Evolutionary conservation across 768 basidiomycete genomes (phyloP).

Genomic region (Tricholoma sp.): DNA sequence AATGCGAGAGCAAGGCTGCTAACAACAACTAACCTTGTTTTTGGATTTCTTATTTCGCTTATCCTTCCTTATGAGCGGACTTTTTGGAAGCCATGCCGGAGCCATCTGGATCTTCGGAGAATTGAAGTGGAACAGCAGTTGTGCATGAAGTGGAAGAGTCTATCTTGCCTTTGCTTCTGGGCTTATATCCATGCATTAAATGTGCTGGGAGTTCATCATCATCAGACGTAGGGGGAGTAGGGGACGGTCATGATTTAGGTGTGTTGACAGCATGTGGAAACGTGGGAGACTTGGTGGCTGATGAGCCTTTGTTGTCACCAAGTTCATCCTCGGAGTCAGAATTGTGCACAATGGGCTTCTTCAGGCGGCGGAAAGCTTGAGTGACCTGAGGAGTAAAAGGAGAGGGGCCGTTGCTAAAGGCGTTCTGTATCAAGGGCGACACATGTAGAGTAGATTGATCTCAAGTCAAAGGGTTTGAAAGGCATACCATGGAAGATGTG

Average conservation of each 20-base stretch:
- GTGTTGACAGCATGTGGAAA: conserved; percentile 20
- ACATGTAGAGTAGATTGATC: conserved; percentile 17
- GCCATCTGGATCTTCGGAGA: conserved; percentile 27
- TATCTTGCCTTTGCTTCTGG: too few species aligned
- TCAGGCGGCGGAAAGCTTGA: conserved; percentile 8
- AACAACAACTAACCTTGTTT: too few species aligned
- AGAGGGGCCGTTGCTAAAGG: conserved; percentile 9
- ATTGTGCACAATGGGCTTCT: conserved; percentile 13
- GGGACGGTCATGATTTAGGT: too few species aligned
- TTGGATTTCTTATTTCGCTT: conserved; percentile 19
- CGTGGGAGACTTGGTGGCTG: conserved; percentile 31
- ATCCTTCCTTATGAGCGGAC: conserved; percentile 6
- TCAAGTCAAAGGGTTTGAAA: conserved; percentile 1
- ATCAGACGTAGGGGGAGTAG: too few species aligned
- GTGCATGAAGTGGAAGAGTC: conserved; percentile 16
- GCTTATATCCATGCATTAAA: too few species aligned
- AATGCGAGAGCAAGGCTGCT: too few species aligned
- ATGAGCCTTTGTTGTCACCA: conserved; percentile 7
- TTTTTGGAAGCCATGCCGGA: conserved; percentile 11
- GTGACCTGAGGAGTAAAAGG: conserved; percentile 20
- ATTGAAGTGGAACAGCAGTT: conserved; percentile 32
- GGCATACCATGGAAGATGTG: conserved; percentile 1
- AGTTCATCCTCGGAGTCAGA: conserved; percentile 13
- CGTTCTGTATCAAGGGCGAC: conserved; percentile 7
- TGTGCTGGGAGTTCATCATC: too few species aligned